Conservation (phyloP, 2,329 filamentous ascomycete genomes). For the Incumbomyces delicatus region DNA sequence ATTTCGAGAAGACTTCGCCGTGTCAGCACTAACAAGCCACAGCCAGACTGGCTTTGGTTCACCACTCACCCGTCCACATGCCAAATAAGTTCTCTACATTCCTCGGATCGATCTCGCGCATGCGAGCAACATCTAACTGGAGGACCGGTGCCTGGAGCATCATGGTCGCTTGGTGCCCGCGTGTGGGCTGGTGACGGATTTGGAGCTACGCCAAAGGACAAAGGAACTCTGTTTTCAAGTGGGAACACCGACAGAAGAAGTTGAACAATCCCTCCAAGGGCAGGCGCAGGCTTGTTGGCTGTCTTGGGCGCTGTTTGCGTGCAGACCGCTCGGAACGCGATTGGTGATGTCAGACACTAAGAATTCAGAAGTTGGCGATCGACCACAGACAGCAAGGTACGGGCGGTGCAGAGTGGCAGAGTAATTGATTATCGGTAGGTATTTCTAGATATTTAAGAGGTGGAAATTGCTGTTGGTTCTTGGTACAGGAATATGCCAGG, state of each 20-base stretch:
- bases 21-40: conserved; percentile 9
- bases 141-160: conserved; percentile 59
- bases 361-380: not conserved
- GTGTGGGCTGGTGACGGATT: not conserved
- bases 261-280: not conserved
- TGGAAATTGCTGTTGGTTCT: too few species aligned
- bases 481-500: too few species aligned
- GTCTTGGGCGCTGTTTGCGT: not conserved
- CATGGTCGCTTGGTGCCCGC: conserved; percentile 4
- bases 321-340: not conserved
- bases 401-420: too few species aligned
- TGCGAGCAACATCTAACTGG: conserved; percentile 80
- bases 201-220: not conserved
- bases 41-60: not conserved
- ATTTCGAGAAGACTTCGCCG: conserved; percentile 69
- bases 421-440: too few species aligned
- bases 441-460: too few species aligned
- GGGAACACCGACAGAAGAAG: not conserved
- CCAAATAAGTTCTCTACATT: conserved; percentile 89
- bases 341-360: conserved; percentile 4
- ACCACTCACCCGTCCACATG: conserved; percentile 83
- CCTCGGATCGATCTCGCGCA: conserved; percentile 88
- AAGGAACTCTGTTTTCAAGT: not conserved
- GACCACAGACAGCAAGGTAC: not conserved
- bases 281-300: not conserved